Evolutionary conservation across 2,329 filamentous ascomycete species (phyloP).

Genomic region (Colletotrichum navitas): DNA sequence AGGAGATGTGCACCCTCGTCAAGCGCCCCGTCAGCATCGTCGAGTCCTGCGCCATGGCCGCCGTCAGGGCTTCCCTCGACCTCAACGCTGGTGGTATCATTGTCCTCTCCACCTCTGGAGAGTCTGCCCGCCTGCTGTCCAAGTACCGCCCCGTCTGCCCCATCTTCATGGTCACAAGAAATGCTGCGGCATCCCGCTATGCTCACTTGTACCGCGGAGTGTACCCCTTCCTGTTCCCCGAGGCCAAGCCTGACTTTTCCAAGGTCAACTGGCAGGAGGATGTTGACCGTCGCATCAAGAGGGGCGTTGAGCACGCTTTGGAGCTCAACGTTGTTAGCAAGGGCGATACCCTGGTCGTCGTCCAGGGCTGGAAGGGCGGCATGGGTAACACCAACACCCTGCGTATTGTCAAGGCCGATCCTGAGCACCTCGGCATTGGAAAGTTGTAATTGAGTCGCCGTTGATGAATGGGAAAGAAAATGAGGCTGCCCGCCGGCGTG

Average conservation of each 20-base stretch:
- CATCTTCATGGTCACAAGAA: conserved; percentile 99
- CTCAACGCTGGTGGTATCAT: conserved; percentile 97
- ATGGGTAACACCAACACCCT: conserved; percentile 92
- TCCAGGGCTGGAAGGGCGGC: conserved; percentile 92
- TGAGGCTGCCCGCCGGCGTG: conserved; percentile 30
- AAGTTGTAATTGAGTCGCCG: conserved; percentile 49
- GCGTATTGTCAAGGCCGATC: conserved; percentile 72
- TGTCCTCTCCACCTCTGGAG: conserved; percentile 94
- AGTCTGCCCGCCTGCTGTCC: conserved; percentile 93
- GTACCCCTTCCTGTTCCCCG: conserved; percentile 95
- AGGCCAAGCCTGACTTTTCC: conserved; percentile 94
- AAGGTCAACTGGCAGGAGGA: conserved; percentile 98
- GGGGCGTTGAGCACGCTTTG: conserved; percentile 90
- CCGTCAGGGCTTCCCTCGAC: conserved; percentile 94
- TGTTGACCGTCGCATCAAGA: conserved; percentile 97
- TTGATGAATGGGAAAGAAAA: conserved; percentile 10
- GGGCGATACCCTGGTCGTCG: conserved; percentile 83
- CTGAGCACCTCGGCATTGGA: conserved; percentile 69
- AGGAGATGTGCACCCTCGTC: conserved; percentile 89
- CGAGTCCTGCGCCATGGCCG: conserved; percentile 97
- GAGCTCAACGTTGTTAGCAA: conserved; percentile 81
- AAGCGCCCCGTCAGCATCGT: conserved; percentile 87
- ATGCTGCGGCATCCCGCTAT: conserved; percentile 85
- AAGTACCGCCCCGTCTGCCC: conserved; percentile 99
- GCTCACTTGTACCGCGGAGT: conserved; percentile 97